Percentiles rank a stretch among this genome's conserved stretches.
Evolutionary conservation across 2,329 filamentous ascomycete genomes (phyloP).

Genomic region (Coniochaeta sp.): DNA sequence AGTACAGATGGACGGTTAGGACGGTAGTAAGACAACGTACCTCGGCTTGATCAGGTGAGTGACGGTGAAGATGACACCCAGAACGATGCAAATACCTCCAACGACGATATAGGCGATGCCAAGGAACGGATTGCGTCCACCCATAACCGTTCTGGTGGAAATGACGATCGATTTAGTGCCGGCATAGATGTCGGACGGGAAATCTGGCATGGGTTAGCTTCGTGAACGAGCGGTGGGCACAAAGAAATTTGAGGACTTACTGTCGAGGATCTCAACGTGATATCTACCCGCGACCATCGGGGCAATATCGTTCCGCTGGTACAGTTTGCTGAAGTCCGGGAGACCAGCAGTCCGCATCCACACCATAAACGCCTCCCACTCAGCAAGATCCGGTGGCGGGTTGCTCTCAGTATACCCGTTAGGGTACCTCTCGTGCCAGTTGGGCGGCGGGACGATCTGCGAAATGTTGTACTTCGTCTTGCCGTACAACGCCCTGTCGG

Average conservation of each 20-base stretch:
- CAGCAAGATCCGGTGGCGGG: slow-evolving; percentile 64
- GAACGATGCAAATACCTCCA: slow-evolving; percentile 82
- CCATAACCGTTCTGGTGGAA: slow-evolving; percentile 86
- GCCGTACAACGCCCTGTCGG: slow-evolving; percentile 75
- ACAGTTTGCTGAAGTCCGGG: slow-evolving; percentile 91
- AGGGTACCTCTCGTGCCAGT: slow-evolving; percentile 70
- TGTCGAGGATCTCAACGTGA: slow-evolving; percentile 65
- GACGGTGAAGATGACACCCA: slow-evolving; percentile 81
- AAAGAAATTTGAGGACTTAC: slow-evolving; percentile 49
- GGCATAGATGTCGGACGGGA: slow-evolving; percentile 69
- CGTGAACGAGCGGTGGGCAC: slow-evolving; percentile 9
- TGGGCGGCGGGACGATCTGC: slow-evolving; percentile 74
- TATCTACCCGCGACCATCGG: slow-evolving; percentile 68
- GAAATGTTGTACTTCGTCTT: slow-evolving; percentile 56
- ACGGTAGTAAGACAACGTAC: slow-evolving; percentile 37
- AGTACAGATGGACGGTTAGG: slow-evolving; percentile 5
- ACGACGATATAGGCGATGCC: slow-evolving; percentile 95
- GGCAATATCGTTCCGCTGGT: slow-evolving; percentile 69
- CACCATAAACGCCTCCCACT: slow-evolving; percentile 84
- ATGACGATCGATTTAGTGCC: slow-evolving; percentile 88
- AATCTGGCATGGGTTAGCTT: slow-evolving; percentile 48
- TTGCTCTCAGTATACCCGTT: slow-evolving; percentile 59
- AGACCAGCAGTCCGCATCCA: slow-evolving; percentile 98
- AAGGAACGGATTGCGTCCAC: slow-evolving; percentile 89
- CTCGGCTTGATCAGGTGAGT: slow-evolving; percentile 88